Base-by-base conservation (phyloP, 2,329 filamentous ascomycete species). In the Clonostachys solani region DNA sequence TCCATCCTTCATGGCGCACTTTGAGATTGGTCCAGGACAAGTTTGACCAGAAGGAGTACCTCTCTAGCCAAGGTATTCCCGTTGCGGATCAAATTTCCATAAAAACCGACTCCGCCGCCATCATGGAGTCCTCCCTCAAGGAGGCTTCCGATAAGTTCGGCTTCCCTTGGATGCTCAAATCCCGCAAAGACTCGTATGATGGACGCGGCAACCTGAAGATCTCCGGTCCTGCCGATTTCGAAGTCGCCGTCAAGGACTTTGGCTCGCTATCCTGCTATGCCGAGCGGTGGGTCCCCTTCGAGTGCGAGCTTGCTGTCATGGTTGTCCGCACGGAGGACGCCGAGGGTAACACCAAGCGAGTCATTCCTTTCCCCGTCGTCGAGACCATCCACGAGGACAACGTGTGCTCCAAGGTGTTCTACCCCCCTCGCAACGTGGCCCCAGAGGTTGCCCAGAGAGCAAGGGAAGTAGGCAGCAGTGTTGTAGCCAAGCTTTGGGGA, bases 301-400 rank as follows among this genome's bases (percentile, higher is more conserved):
- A 79, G 56, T 85, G 87, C 70, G 92, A 97, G 70, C 73, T 97
- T 46, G 89, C 94, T 6, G 92, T 96, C 55, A 96, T 97, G 84
- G 92, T 96, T 9, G 83, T 97, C 48, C 88, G 95, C 60, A 95
- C 89, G 1, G 87, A 92, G 60, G 84, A 95, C 54, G 47, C 73
- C 41, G 63, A 72, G 4, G 77, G 77, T 1, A 67, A 67, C 13
- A 62, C 75, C 9, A 76, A 68, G 49, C 63, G 63, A 13, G 64
- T 79, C 12, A 72, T 91, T 33, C 82, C 92, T 5, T 97, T 94
- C 62, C 92, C 94, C 1, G 87, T 86, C 0, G 92, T 96, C 3
- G 94, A 99, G 72, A 97, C 92, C 1, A 80, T 97, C 33, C 94
- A 99, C 58, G 89, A 96, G 67, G 89, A 97, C 66, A 94, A 84